Conservation (phyloP, 2,329 filamentous ascomycete species). For the Talaromyces sp. region DNA sequence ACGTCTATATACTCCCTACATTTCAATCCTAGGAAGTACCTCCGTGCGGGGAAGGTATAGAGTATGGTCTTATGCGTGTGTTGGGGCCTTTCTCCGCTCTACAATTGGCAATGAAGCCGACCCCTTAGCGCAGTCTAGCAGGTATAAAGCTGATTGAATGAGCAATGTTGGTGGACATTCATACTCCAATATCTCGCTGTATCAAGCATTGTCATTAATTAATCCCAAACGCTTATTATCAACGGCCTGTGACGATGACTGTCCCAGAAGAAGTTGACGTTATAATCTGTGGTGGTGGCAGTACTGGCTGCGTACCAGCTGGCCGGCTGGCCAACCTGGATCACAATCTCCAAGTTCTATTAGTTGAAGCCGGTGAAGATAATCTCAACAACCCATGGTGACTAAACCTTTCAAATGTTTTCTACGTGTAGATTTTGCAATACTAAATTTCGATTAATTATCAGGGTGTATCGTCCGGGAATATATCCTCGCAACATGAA, state of each 20-base stretch:
- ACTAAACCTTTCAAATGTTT: background rate
- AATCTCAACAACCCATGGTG: constrained; percentile 71
- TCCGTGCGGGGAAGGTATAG: too few relatives aligned
- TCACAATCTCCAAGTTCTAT: constrained; percentile 65
- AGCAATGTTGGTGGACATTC: background rate
- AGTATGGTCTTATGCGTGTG: too few relatives aligned
- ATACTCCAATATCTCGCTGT: background rate
- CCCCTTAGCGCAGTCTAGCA: background rate
- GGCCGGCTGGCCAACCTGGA: constrained; percentile 66
- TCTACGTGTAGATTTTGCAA: background rate
- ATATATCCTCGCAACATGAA: constrained; percentile 79
- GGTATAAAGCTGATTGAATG: background rate
- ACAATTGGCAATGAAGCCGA: too few relatives aligned
- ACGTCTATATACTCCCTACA: too few relatives aligned
- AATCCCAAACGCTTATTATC: background rate
- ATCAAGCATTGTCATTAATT: background rate
- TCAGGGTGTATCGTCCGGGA: constrained; percentile 65
- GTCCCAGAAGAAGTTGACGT: constrained; percentile 79
- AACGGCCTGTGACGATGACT: constrained; percentile 40
- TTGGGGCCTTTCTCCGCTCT: too few relatives aligned
- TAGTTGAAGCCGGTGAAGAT: constrained; percentile 68
- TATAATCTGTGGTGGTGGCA: constrained; percentile 72
- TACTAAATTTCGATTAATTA: background rate
- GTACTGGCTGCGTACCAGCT: constrained; percentile 42
- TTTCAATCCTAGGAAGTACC: too few relatives aligned